These are phyloP conservation scores for Roridomyces roridus DNA, from an alignment of 768 basidiomycete species.

Conservation along the genomic window DNA sequence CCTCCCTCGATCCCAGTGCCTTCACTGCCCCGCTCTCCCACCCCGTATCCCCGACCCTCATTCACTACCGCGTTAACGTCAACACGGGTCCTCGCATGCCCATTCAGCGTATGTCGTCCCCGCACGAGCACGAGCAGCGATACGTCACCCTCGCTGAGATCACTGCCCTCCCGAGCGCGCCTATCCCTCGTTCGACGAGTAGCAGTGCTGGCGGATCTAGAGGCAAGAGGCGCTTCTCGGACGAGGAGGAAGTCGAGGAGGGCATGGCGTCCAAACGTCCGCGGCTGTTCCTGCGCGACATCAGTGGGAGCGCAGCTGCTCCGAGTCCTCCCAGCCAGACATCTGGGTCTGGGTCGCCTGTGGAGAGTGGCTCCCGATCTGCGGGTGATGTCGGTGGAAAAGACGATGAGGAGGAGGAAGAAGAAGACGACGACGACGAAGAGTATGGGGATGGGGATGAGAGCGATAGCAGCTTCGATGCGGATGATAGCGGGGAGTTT, in stretches of 20 bases:
- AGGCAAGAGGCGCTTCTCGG: neutral
- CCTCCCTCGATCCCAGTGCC: neutral
- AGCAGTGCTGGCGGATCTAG: neutral
- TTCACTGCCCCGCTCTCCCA: slow-evolving; percentile 1
- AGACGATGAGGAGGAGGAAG: too few species aligned
- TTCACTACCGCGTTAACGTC: slow-evolving; percentile 19
- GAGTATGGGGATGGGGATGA: too few species aligned
- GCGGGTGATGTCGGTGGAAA: too few species aligned
- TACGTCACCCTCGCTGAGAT: slow-evolving; percentile 21
- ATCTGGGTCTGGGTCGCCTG: too few species aligned
- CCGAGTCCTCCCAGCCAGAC: neutral
- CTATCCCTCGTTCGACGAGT: neutral
- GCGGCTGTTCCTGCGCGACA: neutral
- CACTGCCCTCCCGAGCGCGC: neutral
- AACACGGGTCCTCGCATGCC: slow-evolving; percentile 19
- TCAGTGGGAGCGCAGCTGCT: neutral
- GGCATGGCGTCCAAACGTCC: neutral
- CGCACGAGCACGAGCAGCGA: slow-evolving; percentile 1
- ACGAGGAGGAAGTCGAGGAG: neutral
- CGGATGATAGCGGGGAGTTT: slow-evolving; percentile 20
- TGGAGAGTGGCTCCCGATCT: too few species aligned
- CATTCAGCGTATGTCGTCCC: slow-evolving; percentile 1
- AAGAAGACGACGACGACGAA: too few species aligned
- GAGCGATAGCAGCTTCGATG: too few species aligned
- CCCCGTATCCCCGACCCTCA: too few species aligned